Percentiles rank a stretch among this genome's conserved stretches.
phyloP scores from a whole-genome alignment of 192 early-diverging fungal genomes.

The Coemansia sp. region DNA sequence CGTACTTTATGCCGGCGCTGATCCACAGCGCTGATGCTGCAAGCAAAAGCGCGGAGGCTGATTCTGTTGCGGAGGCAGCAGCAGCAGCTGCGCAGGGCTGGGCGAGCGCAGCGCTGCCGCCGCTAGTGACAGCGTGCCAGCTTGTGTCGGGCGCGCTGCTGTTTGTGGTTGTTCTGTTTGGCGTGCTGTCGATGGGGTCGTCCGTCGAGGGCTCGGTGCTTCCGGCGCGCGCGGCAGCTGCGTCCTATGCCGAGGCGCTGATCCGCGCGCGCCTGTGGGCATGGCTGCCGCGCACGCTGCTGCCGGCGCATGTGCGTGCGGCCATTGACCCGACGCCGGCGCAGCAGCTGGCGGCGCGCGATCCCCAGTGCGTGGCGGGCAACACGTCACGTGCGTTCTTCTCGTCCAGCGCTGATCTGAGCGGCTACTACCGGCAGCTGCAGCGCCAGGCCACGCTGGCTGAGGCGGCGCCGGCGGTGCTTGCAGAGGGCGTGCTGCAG shows the following conservation, averaged over 20 bases:
- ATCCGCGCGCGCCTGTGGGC: slow-evolving; percentile 43
- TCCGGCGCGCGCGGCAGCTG: slow-evolving; percentile 27
- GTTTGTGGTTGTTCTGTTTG: slow-evolving; percentile 48
- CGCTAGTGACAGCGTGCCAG: slow-evolving; percentile 33
- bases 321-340: slow-evolving; percentile 14
- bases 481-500: slow-evolving; percentile 31
- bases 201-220: slow-evolving; percentile 38
- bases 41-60: background rate
- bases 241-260: slow-evolving; percentile 17
- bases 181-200: slow-evolving; percentile 34
- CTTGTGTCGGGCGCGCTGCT: slow-evolving; percentile 27
- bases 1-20: slow-evolving; percentile 44
- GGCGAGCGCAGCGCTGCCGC: slow-evolving; percentile 6
- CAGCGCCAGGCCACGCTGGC: slow-evolving; percentile 17
- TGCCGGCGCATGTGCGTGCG: slow-evolving; percentile 15
- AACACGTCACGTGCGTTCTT: slow-evolving; percentile 40
- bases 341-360: background rate
- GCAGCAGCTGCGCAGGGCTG: background rate
- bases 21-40: background rate
- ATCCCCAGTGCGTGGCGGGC: slow-evolving; percentile 13
- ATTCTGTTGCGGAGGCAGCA: background rate
- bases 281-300: slow-evolving; percentile 25
- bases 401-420: slow-evolving; percentile 45
- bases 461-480: slow-evolving; percentile 11
- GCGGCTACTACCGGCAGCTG: slow-evolving; percentile 40